These are phyloP conservation scores for Fusarium sp. DNA, from an alignment of 2,329 filamentous ascomycete genomes.

Conservation along the genomic window DNA sequence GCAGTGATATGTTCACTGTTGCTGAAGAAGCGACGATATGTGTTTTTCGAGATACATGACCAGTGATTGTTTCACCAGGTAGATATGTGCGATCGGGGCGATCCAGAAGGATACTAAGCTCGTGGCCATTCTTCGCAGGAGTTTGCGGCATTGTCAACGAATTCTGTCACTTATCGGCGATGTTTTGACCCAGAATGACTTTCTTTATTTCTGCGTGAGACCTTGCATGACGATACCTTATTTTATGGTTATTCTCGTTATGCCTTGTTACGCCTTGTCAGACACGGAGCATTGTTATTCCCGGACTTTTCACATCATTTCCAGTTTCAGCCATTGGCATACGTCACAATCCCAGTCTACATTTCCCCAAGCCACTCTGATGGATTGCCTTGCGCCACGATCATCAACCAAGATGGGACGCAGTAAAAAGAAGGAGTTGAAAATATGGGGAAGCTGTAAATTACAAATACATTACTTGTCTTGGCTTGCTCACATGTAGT, in stretches of 20 bases:
- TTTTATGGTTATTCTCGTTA: too few relatives aligned
- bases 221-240: background rate
- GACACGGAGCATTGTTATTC: background rate
- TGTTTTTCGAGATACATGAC: background rate
- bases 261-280: background rate
- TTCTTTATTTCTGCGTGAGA: fast-evolving
- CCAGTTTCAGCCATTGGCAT: background rate
- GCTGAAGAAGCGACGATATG: background rate
- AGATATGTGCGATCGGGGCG: background rate
- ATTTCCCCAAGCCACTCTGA: too few relatives aligned
- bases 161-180: fast-evolving
- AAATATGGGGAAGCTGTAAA: too few relatives aligned
- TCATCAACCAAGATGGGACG: background rate
- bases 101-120: background rate
- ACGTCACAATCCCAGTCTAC: background rate
- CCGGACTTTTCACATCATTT: background rate
- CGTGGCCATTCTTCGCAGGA: background rate
- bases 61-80: background rate
- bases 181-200: fast-evolving
- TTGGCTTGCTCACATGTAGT: too few relatives aligned
- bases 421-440: background rate
- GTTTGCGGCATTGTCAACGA: background rate
- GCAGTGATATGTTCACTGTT: fast-evolving
- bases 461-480: too few relatives aligned
- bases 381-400: too few relatives aligned